phyloP scores from a whole-genome alignment of 2,329 filamentous ascomycete species.

The Thelonectria blattea region DNA sequence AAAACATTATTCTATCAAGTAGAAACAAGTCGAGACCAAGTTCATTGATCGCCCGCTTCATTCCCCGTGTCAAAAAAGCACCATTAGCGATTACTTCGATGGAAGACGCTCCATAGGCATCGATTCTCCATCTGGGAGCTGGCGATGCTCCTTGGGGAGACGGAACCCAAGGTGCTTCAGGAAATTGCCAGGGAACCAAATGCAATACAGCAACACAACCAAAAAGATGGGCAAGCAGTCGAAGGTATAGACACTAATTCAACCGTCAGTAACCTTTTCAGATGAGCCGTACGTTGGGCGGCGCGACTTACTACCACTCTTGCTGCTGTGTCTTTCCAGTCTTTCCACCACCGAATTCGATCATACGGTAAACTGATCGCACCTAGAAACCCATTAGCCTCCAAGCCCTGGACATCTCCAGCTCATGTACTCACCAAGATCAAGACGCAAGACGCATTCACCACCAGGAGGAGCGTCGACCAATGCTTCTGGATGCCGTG shows the following conservation, averaged over 20 bases:
- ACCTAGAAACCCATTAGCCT: slow-evolving; percentile 5
- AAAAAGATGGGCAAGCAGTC: slow-evolving; percentile 28
- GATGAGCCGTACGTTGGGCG: accelerated
- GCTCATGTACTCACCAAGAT: slow-evolving; percentile 18
- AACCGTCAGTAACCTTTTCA: neutral
- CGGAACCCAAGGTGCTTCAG: slow-evolving; percentile 30
- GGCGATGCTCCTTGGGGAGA: slow-evolving; percentile 6
- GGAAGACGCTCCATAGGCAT: neutral
- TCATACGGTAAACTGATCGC: slow-evolving; percentile 31
- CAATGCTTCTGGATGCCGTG: slow-evolving; percentile 24
- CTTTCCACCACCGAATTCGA: slow-evolving; percentile 29
- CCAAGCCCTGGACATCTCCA: no score
- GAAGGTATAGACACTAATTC: slow-evolving; percentile 25
- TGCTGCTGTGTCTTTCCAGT: slow-evolving; percentile 24
- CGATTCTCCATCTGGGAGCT: neutral
- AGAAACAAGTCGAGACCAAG: neutral
- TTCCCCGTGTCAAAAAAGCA: neutral
- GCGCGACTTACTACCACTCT: slow-evolving; percentile 32
- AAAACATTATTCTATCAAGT: neutral
- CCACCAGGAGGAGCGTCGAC: slow-evolving; percentile 20
- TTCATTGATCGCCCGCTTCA: neutral
- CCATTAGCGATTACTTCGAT: neutral
- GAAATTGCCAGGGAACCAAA: slow-evolving; percentile 28
- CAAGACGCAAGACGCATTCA: slow-evolving; percentile 28
- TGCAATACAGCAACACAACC: slow-evolving; percentile 27